A percentile compares a stretch with the other conserved stretches of the same genome.
Evolutionary conservation across 805 yeast species (phyloP).

Genomic region (Spathaspora boniae): DNA sequence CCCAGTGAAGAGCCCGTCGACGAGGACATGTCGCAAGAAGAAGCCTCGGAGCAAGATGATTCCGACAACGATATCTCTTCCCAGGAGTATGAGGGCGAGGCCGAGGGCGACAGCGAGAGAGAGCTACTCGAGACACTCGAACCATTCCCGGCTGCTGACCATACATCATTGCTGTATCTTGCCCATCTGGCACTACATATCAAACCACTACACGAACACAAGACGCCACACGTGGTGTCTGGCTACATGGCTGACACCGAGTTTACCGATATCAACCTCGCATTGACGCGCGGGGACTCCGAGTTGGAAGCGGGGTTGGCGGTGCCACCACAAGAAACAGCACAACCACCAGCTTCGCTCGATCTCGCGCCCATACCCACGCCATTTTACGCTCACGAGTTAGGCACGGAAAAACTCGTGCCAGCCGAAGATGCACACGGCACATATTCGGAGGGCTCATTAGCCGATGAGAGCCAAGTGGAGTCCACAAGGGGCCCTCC

Average conservation of each 20-base stretch:
- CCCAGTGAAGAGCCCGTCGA: constrained; percentile 1
- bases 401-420: constrained; percentile 3
- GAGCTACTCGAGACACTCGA: too few relatives aligned
- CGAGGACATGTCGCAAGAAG: constrained; percentile 2
- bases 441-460: constrained; percentile 14
- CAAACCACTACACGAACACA: constrained; percentile 1
- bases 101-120: constrained; percentile 1
- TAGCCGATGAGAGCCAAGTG: constrained; percentile 15
- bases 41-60: constrained; percentile 3
- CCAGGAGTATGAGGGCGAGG: constrained; percentile 3
- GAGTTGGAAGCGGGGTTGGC: too few relatives aligned
- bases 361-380: constrained; percentile 13
- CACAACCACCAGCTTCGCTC: constrained; percentile 6
- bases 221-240: constrained; percentile 19
- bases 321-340: constrained; percentile 13
- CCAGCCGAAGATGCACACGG: constrained; percentile 8
- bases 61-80: constrained; percentile 5
- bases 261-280: constrained; percentile 11
- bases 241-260: constrained; percentile 23
- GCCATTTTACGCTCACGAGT: constrained; percentile 12
- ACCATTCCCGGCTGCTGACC: constrained; percentile 8
- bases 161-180: constrained; percentile 9
- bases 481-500: too few relatives aligned
- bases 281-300: background rate
- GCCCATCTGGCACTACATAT: constrained; percentile 16